phyloP scores from a whole-genome alignment of 768 basidiomycete species.

The Tricholoma sp. region DNA sequence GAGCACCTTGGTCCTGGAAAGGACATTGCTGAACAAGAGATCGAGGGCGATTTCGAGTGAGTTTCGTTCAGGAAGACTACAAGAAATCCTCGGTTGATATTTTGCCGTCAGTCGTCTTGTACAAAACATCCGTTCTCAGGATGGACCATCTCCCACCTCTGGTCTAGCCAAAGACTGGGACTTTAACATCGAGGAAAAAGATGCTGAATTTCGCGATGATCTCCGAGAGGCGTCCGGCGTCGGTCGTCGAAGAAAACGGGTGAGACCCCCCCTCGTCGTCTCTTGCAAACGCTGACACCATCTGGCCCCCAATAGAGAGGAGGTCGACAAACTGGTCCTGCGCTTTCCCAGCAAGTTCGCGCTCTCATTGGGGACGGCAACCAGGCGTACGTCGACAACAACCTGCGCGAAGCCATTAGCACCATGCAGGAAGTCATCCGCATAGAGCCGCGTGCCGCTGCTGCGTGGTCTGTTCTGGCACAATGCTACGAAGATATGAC shows the following conservation, averaged over 20 bases:
- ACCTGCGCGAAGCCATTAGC: slow-evolving; percentile 64
- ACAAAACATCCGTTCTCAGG: slow-evolving; percentile 53
- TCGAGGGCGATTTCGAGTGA: slow-evolving; percentile 61
- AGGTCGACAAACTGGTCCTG: slow-evolving; percentile 42
- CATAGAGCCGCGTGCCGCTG: slow-evolving; percentile 79
- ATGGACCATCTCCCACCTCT: slow-evolving; percentile 33
- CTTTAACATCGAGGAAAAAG: slow-evolving; percentile 60
- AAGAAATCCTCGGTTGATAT: not conserved
- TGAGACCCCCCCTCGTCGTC: slow-evolving; percentile 15
- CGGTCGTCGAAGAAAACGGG: slow-evolving; percentile 45
- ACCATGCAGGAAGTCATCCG: slow-evolving; percentile 90
- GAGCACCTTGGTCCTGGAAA: slow-evolving; percentile 16
- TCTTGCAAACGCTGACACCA: not conserved
- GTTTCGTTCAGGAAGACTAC: slow-evolving; percentile 6
- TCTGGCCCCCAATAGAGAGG: slow-evolving; percentile 33
- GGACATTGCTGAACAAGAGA: slow-evolving; percentile 36
- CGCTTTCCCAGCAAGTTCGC: slow-evolving; percentile 65
- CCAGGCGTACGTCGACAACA: slow-evolving; percentile 73
- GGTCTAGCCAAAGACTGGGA: slow-evolving; percentile 70
- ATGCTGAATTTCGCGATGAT: slow-evolving; percentile 69
- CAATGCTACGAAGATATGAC: slow-evolving; percentile 74
- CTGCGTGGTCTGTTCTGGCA: slow-evolving; percentile 87
- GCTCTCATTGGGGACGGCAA: slow-evolving; percentile 83
- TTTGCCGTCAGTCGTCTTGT: slow-evolving; percentile 53
- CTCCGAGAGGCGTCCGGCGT: slow-evolving; percentile 71